phyloP scores from a whole-genome alignment of 306 rosid genomes.

The Trifolium repens region DNA sequence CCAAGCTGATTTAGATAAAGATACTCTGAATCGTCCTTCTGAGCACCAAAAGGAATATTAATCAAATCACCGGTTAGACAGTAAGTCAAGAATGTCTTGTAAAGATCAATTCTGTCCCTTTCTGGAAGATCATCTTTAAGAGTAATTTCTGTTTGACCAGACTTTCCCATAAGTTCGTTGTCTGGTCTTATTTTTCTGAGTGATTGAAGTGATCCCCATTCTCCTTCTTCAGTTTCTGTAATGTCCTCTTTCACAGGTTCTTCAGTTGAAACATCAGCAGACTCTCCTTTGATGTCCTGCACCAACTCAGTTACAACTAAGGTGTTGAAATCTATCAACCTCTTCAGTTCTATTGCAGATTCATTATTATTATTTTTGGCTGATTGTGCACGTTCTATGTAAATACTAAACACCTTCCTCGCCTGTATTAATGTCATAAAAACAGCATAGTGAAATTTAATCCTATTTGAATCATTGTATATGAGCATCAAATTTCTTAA shows the following conservation, averaged over 20 bases:
- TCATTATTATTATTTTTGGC: conserved; percentile 80
- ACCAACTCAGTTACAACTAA: conserved; percentile 90
- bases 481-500: conserved; percentile 35
- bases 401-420: conserved; percentile 70
- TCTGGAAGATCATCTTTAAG: conserved; percentile 90
- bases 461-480: conserved; percentile 6
- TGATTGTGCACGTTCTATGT: conserved; percentile 78
- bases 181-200: conserved; percentile 74
- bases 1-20: conserved; percentile 84
- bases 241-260: conserved; percentile 65
- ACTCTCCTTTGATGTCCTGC: conserved; percentile 91
- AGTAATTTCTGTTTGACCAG: conserved; percentile 93
- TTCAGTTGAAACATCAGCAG: conserved; percentile 60
- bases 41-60: conserved; percentile 77
- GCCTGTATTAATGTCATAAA: conserved; percentile 58
- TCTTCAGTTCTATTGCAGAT: conserved; percentile 90
- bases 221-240: conserved; percentile 56
- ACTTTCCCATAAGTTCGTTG: conserved; percentile 78
- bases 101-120: conserved; percentile 85
- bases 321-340: conserved; percentile 89
- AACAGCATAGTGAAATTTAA: conserved; percentile 28
- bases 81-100: conserved; percentile 82
- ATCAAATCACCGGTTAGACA: conserved; percentile 89
- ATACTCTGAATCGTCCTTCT: conserved; percentile 90
- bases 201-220: conserved; percentile 79